Evolutionary conservation across 495 filamentous ascomycete genomes (phyloP).

Genomic region (Penicillium parvum): DNA sequence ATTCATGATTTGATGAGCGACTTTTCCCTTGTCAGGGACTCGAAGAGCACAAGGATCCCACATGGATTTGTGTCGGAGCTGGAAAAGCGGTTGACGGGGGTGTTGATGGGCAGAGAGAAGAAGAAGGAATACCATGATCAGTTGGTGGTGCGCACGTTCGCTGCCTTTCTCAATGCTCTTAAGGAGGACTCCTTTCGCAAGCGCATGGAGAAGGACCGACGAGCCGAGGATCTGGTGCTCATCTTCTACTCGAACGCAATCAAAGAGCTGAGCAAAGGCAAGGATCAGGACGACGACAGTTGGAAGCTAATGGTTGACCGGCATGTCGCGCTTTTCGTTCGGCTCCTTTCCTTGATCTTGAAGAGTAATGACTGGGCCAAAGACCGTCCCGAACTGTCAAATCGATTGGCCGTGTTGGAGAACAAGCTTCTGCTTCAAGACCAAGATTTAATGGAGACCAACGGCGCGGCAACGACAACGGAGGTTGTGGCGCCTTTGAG

Average conservation of each 20-base stretch:
- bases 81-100: conserved; percentile 62
- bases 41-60: conserved; percentile 72
- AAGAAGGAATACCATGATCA: conserved; percentile 73
- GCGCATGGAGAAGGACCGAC: conserved; percentile 85
- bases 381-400: conserved; percentile 77
- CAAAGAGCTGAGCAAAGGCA: conserved; percentile 80
- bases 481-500: conserved; percentile 78
- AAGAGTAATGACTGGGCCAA: conserved; percentile 75
- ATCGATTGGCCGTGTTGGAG: conserved; percentile 74
- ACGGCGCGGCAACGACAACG: conserved; percentile 53
- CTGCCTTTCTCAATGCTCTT: conserved; percentile 70
- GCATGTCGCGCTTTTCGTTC: conserved; percentile 92
- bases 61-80: conserved; percentile 70
- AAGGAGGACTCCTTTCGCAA: conserved; percentile 68
- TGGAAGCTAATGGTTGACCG: conserved; percentile 93
- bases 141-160: conserved; percentile 75
- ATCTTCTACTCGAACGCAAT: conserved; percentile 90
- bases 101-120: conserved; percentile 67
- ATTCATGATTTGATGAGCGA: conserved; percentile 69
- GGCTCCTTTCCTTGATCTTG: conserved; percentile 74
- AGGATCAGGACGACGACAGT: conserved; percentile 73
- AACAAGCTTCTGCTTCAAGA: conserved; percentile 94
- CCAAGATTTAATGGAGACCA: conserved; percentile 68
- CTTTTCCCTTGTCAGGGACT: conserved; percentile 70
- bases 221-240: conserved; percentile 82